Conservation (phyloP, 345 rosid species). For the Erodium maritimum region DNA sequence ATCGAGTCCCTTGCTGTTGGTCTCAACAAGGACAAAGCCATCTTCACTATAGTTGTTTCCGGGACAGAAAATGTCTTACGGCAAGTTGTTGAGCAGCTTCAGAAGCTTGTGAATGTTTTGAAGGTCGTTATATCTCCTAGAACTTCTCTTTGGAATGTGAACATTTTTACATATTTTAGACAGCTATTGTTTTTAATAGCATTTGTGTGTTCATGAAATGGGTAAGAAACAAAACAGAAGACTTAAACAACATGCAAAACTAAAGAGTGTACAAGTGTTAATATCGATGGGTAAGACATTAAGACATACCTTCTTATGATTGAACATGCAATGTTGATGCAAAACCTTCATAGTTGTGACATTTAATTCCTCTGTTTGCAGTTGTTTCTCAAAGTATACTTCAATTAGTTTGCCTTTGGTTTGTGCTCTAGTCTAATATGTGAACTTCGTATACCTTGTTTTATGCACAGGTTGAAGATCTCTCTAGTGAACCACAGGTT, state of each 20-base stretch:
- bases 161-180: not conserved
- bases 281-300: too few species aligned
- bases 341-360: not conserved
- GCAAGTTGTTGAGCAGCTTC: slow-evolving; percentile 87
- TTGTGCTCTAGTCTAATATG: not conserved
- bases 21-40: slow-evolving; percentile 76
- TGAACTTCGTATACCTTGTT: not conserved
- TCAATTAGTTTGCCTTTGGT: not conserved
- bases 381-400: not conserved
- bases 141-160: not conserved
- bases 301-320: too few species aligned
- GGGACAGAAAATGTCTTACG: slow-evolving; percentile 74
- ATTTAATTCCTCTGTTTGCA: not conserved
- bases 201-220: not conserved
- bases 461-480: slow-evolving; percentile 62
- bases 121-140: slow-evolving; percentile 33
- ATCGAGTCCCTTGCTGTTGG: slow-evolving; percentile 99
- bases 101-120: slow-evolving; percentile 88
- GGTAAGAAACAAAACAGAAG: not conserved
- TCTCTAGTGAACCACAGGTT: slow-evolving; percentile 83
- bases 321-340: not conserved
- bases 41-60: slow-evolving; percentile 81
- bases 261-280: not conserved
- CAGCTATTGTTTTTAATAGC: not conserved
- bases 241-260: not conserved